phyloP scores from a whole-genome alignment of 495 filamentous ascomycete species.

The Lophiostoma macrostomum region DNA sequence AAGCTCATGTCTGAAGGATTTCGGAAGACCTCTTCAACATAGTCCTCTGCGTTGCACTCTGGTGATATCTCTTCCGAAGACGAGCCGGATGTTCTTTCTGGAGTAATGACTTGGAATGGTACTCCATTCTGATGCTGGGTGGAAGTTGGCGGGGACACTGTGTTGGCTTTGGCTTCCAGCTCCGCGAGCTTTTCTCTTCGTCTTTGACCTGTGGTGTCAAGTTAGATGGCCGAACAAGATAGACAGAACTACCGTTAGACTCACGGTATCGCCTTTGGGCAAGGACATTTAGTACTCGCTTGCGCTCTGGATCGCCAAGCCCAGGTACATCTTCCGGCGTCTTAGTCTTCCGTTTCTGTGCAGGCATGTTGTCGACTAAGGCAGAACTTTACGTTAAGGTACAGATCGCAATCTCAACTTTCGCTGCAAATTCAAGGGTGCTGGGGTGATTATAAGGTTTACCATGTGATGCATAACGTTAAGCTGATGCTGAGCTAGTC shows the following conservation, averaged over 20 bases:
- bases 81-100: background rate
- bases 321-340: slow-evolving; percentile 20
- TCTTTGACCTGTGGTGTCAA: slow-evolving; percentile 23
- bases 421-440: too few species aligned
- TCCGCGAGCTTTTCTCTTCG: slow-evolving; percentile 27
- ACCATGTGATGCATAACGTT: background rate
- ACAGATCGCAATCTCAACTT: background rate
- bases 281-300: slow-evolving; percentile 50
- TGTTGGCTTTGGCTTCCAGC: slow-evolving; percentile 25
- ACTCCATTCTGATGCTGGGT: background rate
- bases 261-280: slow-evolving; percentile 52
- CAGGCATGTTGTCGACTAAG: slow-evolving; percentile 16
- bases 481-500: too few species aligned
- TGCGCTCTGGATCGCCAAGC: slow-evolving; percentile 43
- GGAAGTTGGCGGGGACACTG: background rate
- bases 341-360: slow-evolving; percentile 14
- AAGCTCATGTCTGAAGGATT: slow-evolving; percentile 1
- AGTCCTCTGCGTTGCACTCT: background rate
- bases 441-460: background rate
- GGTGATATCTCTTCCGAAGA: background rate
- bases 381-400: slow-evolving; percentile 12
- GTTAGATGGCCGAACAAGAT: background rate
- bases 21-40: slow-evolving; percentile 9
- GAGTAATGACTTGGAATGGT: background rate
- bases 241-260: slow-evolving; percentile 27